Percentiles rank a stretch among this genome's conserved stretches.
Conservation (phyloP, 345 rosid genomes). For the Brassica incana region DNA sequence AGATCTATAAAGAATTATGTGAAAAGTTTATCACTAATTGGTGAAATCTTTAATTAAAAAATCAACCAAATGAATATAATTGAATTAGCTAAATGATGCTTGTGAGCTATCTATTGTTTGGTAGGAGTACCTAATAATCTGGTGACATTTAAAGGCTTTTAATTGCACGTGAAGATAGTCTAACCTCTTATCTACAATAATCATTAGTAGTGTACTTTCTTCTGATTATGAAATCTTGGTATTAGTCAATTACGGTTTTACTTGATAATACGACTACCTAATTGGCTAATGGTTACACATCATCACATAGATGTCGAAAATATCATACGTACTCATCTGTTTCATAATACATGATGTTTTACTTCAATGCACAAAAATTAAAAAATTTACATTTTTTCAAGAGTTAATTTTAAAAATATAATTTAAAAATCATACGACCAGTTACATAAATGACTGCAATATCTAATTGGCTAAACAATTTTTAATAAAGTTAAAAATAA, state of each 20-base stretch:
- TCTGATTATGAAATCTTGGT: conserved; percentile 9
- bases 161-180: conserved; percentile 15
- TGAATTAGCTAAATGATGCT: background rate
- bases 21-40: background rate
- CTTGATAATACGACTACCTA: background rate
- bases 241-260: background rate
- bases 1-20: background rate
- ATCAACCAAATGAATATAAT: background rate
- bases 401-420: no score
- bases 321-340: no score
- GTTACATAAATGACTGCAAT: no score
- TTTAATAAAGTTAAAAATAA: no score
- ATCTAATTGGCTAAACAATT: no score
- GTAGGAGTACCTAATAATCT: conserved; percentile 4
- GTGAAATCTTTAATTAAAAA: background rate
- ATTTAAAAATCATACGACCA: no score
- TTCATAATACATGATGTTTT: no score
- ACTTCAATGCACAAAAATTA: no score
- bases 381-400: no score
- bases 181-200: conserved; percentile 4
- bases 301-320: background rate
- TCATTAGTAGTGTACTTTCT: conserved; percentile 1
- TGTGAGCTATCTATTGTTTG: conserved; percentile 16
- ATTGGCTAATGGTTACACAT: background rate
- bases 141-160: conserved; percentile 12